Percentiles rank a stretch among this genome's conserved stretches.
phyloP scores from a whole-genome alignment of 306 rosid species.

The Gastrolobium bilobum region DNA sequence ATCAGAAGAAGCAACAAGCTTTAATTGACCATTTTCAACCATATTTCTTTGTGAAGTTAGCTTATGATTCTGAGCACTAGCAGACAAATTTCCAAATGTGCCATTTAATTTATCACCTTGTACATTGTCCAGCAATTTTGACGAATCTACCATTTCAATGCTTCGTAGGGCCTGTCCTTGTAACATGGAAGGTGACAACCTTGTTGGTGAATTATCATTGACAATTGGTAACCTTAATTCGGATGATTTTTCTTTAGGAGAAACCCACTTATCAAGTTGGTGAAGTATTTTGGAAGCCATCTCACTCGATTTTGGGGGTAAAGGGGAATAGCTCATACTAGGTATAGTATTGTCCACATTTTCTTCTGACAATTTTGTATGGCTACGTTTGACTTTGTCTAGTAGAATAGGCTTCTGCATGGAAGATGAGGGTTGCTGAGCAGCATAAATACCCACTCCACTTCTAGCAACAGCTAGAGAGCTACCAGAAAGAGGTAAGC shows the following conservation, averaged over 20 bases:
- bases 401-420: no score
- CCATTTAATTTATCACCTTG: conserved; percentile 36
- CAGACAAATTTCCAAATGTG: conserved; percentile 40
- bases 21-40: conserved; percentile 55
- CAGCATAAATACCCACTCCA: no score
- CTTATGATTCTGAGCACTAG: no score
- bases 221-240: conserved; percentile 48
- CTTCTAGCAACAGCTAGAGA: conserved; percentile 47
- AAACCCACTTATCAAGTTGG: no score
- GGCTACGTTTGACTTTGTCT: conserved; percentile 46
- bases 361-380: conserved; percentile 51
- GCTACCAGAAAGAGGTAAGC: conserved; percentile 62
- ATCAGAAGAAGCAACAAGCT: conserved; percentile 47
- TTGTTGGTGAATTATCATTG: conserved; percentile 63
- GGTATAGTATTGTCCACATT: conserved; percentile 46
- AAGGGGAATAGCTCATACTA: no score
- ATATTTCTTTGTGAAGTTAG: conserved; percentile 51
- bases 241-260: no score
- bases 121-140: conserved; percentile 48
- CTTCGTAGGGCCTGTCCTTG: conserved; percentile 79
- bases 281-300: no score
- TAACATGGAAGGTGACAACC: conserved; percentile 76
- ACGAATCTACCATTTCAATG: no score
- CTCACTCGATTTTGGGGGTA: no score
- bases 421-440: no score